Evolutionary conservation across 129 eudicot genomes (phyloP).

Genomic region (Tagetes erecta): DNA sequence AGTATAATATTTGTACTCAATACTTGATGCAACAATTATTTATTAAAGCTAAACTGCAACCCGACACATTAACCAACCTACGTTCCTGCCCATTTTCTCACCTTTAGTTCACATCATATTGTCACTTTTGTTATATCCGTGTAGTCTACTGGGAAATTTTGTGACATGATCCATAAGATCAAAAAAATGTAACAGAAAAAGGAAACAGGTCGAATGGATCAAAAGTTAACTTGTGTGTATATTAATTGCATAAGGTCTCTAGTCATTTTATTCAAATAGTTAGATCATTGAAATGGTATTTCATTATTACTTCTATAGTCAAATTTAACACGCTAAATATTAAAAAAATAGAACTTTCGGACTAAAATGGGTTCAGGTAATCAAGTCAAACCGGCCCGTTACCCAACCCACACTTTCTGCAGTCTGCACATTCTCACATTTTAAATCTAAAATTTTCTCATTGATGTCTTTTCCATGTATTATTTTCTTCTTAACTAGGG

Average conservation of each 20-base stretch:
- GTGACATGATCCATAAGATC: neutral
- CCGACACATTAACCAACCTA: neutral
- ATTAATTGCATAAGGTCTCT: neutral
- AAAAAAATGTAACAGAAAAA: neutral
- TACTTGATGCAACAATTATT: neutral
- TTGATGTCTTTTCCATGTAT: neutral
- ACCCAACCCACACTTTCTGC: neutral
- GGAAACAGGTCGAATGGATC: neutral
- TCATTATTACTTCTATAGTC: neutral
- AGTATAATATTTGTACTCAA: neutral
- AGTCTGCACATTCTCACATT: neutral
- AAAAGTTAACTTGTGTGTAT: neutral
- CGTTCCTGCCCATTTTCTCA: neutral
- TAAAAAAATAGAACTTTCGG: neutral
- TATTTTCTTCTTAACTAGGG: conserved; percentile 40
- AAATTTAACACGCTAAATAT: neutral
- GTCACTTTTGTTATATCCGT: too few relatives aligned
- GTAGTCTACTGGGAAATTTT: too few relatives aligned
- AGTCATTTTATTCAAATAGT: neutral
- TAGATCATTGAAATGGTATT: neutral
- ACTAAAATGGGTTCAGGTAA: neutral
- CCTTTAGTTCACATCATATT: neutral
- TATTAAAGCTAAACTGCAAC: neutral
- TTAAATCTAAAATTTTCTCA: neutral
- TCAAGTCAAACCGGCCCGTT: neutral